Base-by-base conservation (phyloP, 2,329 filamentous ascomycete species). In the Fusarium odoratissimum region DNA sequence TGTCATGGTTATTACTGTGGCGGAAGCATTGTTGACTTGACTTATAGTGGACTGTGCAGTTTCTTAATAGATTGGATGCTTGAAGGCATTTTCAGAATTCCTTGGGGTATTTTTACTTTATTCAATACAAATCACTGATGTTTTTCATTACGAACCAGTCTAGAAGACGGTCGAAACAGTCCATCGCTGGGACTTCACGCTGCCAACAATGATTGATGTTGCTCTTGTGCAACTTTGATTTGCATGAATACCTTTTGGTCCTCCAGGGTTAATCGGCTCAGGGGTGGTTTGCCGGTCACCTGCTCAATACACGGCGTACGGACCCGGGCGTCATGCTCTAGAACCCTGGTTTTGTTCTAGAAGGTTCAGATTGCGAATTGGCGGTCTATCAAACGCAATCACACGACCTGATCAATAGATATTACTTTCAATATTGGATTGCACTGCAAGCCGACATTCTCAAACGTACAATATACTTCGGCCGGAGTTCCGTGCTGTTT, bases 311-410 rank as follows among this genome's bases (percentile, higher is more conserved):
- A 64, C 30, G 30, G 51, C 37, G 54, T 60, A 57, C 58, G 38
- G 31, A 23, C 46, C 41, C 23, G 41, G 33, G 42, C 46, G 30
- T n/a, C 48, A 10, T 16, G 48, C 71, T 57, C 67, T 69, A 74
- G 64, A 73, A 72, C 64, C 51, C 42, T 33, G 59, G 9, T 42
- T 56, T 46, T 59, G 45, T 74, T 73, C 71, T 72, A 73, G 71
- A 73, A 73, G 52, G 44, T 69, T 60, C 57, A 62, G 41, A 42
- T 42, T 69, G 25, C 41, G 66, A 64, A 64, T 64, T 69, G n/a
- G 65, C 51, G 66, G 66, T 71, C 55, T 73, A 33, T 44, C 33
- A 67, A 31, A 49, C 42, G 38, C 48, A 64, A 52, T 58, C 65
- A 68, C 48, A 63, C 42, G 41, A 44, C 31, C 17, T 63, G 25